Percentiles rank a stretch among this genome's conserved stretches.
Conservation (phyloP, 202 grass and related monocot genomes). For the Brachypodium distachyon region DNA sequence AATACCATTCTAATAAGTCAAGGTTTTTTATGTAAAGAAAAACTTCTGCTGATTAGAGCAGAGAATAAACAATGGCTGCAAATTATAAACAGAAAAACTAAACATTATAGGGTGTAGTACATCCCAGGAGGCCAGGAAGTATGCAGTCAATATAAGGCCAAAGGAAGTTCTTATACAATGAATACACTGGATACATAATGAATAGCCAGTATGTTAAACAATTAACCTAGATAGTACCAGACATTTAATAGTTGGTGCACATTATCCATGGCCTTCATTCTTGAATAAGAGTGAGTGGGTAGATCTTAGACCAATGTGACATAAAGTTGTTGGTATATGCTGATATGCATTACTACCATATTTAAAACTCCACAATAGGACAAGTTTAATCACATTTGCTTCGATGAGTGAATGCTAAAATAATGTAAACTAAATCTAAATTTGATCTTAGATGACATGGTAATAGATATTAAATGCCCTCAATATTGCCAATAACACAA, state of each 20-base stretch:
- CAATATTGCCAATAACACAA: constrained; percentile 13
- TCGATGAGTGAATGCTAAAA: background rate
- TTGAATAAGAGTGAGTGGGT: constrained; percentile 2
- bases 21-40: background rate
- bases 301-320: constrained; percentile 10
- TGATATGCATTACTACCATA: too few relatives aligned
- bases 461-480: background rate
- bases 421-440: constrained; percentile 1
- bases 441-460: constrained; percentile 17
- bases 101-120: background rate
- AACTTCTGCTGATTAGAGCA: background rate
- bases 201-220: background rate
- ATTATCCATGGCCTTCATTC: background rate
- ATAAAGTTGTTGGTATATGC: too few relatives aligned
- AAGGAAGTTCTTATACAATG: background rate
- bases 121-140: background rate
- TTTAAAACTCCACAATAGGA: background rate
- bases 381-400: background rate
- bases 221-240: background rate
- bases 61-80: background rate
- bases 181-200: background rate
- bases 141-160: background rate
- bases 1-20: constrained; percentile 11
- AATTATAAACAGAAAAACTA: background rate
- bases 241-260: background rate